Base-by-base conservation (phyloP, 2,329 filamentous ascomycete species). In the Colletotrichum sp. region DNA sequence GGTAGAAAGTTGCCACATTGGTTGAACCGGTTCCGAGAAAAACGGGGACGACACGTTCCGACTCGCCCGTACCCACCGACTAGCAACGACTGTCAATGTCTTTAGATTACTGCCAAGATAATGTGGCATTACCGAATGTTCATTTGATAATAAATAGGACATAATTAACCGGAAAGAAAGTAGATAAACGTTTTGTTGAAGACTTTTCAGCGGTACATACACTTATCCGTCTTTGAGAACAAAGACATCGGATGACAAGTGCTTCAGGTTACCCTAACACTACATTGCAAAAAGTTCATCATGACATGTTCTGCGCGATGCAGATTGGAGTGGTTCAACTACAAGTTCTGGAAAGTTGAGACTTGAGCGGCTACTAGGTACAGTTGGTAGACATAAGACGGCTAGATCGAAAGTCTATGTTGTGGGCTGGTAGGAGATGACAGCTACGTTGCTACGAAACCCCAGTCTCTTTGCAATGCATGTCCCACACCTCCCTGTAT, bases 121-220 rank as follows among this genome's bases (percentile, higher is more conserved):
- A 3, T 13, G n/a, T 8, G n/a, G n/a, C 11, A 49, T 12, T 22
- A 12, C 19, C 39, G 5, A 0, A 0, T 12, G 19, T 4, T 22
- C 19, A n/a, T 49, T 22, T n/a, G 2, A 22, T 49, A 49, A 22
- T 0, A 22, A 4, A 49, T 13, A 0, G n/a, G 6, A 22, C 6
- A 7, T 1, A 7, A 12, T 0, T n/a, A 0, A 49, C 39, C 13
- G 0, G 0, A 0, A 22, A 49, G 44, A 7, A 22, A 49, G 44
- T 4, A 12, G 1, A 49, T 11, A 0, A n/a, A 49, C 11, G 0
- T 0, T 49, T 12, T 12, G 1, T 4, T 4, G 39, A 49, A 49
- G 9, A n/a, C 5, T 4, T 49, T 12, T 3, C 9, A n/a, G 39
- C 16, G 4, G 16, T 44, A 9, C 36, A 2, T 19, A 19, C 2